Percentiles rank a stretch among this genome's conserved stretches.
Evolutionary conservation across 2,329 filamentous ascomycete genomes (phyloP).

Genomic region (Botrytis sinoallii): DNA sequence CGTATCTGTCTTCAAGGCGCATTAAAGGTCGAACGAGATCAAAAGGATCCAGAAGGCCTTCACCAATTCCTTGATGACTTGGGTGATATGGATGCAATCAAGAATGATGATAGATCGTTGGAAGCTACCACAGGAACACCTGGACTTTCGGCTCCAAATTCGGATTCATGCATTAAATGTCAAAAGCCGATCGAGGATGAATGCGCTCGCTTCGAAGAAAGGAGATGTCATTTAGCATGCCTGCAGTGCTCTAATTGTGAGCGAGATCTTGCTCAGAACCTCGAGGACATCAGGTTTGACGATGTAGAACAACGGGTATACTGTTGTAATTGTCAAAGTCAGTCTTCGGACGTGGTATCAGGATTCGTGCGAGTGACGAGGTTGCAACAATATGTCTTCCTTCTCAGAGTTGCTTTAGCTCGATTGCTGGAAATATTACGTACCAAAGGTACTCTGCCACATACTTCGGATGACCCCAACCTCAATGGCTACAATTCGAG

Average conservation of each 20-base stretch:
- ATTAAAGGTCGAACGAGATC: conserved; percentile 85
- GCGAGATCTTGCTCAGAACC: conserved; percentile 64
- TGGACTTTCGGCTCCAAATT: conserved; percentile 68
- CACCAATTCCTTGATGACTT: conserved; percentile 82
- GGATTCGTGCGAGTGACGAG: conserved; percentile 76
- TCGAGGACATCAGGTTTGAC: conserved; percentile 70
- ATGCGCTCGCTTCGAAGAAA: conserved; percentile 71
- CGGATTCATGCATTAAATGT: conserved; percentile 81
- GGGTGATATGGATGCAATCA: conserved; percentile 74
- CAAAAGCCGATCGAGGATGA: conserved; percentile 91
- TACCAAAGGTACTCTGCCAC: conserved; percentile 75
- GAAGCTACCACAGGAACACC: conserved; percentile 65
- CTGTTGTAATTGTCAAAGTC: conserved; percentile 65
- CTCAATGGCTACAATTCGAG: conserved; percentile 63
- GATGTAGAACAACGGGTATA: conserved; percentile 64
- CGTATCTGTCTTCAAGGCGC: conserved; percentile 94
- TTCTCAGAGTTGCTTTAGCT: conserved; percentile 87
- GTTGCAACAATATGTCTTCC: conserved; percentile 89
- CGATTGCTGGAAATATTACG: conserved; percentile 83
- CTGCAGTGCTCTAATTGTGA: conserved; percentile 68
- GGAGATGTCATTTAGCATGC: conserved; percentile 81
- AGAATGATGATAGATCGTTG: conserved; percentile 65
- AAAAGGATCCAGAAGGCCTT: conserved; percentile 68
- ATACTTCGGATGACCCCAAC: conserved; percentile 70
- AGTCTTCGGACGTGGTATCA: conserved; percentile 51